These are phyloP conservation scores for Triangularia setosa DNA, from an alignment of 2,329 filamentous ascomycete species.

Conservation along the genomic window DNA sequence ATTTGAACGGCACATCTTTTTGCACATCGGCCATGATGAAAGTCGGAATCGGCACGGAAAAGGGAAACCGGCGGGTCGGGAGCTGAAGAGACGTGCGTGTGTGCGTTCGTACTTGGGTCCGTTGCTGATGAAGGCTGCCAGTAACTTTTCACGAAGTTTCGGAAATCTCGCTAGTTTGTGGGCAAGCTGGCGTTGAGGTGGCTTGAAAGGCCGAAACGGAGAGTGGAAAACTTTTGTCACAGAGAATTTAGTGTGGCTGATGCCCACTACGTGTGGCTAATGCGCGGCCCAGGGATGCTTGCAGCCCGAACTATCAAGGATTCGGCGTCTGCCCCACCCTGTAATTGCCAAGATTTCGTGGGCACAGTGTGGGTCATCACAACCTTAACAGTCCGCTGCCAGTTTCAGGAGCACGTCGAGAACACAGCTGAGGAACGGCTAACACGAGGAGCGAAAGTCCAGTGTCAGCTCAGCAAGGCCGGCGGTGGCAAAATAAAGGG, in stretches of 20 bases:
- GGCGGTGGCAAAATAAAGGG: neutral
- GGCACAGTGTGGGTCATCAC: constrained; percentile 1
- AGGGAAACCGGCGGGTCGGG: neutral
- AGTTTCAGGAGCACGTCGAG: neutral
- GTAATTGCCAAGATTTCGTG: neutral
- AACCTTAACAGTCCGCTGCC: neutral
- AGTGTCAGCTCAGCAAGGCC: neutral
- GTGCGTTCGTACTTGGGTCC: constrained; percentile 1
- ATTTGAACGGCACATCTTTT: constrained; percentile 71
- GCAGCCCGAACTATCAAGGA: neutral
- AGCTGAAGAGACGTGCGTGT: neutral
- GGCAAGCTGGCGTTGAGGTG: constrained; percentile 17
- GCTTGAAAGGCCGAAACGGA: constrained; percentile 6
- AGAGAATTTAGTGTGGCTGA: constrained; percentile 12
- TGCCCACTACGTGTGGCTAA: neutral
- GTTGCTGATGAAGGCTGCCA: constrained; percentile 13
- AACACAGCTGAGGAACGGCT: neutral
- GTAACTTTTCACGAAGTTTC: constrained; percentile 23
- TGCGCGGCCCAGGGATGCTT: neutral
- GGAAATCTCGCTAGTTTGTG: constrained; percentile 28
- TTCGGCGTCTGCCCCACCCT: neutral
- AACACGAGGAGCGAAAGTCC: neutral
- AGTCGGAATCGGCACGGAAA: constrained; percentile 13
- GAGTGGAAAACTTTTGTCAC: neutral
- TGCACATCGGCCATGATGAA: constrained; percentile 54